Conservation (phyloP, 2,329 filamentous ascomycete species). For the Pseudogymnoascus sp. region DNA sequence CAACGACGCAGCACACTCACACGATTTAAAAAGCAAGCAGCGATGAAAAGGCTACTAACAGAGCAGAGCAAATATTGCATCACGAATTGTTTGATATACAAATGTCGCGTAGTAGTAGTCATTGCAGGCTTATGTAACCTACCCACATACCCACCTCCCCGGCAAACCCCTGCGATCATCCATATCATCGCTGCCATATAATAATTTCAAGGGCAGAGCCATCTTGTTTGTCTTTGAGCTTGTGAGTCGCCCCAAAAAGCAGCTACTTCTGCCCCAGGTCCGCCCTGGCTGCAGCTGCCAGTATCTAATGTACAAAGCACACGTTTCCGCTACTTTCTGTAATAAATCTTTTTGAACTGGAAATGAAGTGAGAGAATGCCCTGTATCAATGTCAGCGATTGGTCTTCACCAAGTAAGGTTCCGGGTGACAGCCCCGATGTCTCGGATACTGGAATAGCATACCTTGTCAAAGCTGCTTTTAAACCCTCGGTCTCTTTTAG, state of each 20-base stretch:
- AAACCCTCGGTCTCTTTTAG: constrained; percentile 89
- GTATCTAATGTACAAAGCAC: constrained; percentile 2
- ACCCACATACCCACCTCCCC: not conserved
- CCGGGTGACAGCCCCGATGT: not conserved
- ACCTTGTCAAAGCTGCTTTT: constrained; percentile 97
- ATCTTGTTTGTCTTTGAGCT: not conserved
- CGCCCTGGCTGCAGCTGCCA: not conserved
- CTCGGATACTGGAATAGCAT: constrained; percentile 30
- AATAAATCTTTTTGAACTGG: constrained; percentile 85
- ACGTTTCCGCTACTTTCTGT: constrained; percentile 40
- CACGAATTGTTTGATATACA: not conserved
- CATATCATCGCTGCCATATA: not conserved
- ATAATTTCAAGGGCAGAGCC: not conserved
- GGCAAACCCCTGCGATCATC: constrained; percentile 1
- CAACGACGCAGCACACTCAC: not conserved
- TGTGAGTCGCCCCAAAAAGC: not conserved
- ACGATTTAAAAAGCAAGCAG: not conserved
- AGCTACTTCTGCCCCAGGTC: not conserved
- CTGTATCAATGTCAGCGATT: constrained; percentile 36
- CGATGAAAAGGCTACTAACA: not conserved
- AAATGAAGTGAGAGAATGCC: constrained; percentile 95
- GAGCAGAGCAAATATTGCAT: constrained; percentile 6
- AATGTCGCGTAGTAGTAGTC: not conserved
- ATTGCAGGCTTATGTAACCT: not conserved
- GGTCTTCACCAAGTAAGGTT: not conserved